Conservation (phyloP, 2,329 filamentous ascomycete genomes). For the Mollisiaceae sp. region DNA sequence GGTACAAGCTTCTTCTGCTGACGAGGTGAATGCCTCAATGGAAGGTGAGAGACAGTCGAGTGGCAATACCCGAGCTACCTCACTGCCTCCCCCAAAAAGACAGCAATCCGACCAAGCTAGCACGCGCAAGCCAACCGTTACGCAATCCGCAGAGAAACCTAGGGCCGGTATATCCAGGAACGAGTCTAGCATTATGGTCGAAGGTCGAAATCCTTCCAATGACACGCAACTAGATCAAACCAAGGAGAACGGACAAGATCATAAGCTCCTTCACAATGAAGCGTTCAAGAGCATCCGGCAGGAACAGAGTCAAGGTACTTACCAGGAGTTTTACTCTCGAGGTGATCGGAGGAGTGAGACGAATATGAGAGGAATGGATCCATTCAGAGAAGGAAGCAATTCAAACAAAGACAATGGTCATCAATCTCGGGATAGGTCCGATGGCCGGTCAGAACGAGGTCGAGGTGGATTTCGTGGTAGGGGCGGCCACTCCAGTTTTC, state of each 20-base stretch:
- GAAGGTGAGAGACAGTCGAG: slow-evolving; percentile 11
- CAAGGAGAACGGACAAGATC: slow-evolving; percentile 26
- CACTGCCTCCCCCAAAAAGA: slow-evolving; percentile 40
- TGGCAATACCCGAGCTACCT: slow-evolving; percentile 32
- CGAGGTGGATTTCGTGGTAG: slow-evolving; percentile 54
- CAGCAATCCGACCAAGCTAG: slow-evolving; percentile 31
- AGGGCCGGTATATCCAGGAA: slow-evolving; percentile 33
- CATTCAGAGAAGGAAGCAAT: slow-evolving; percentile 37
- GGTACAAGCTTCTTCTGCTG: slow-evolving; percentile 10
- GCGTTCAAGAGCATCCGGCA: slow-evolving; percentile 29
- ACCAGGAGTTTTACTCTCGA: slow-evolving; percentile 34
- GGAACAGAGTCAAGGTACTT: slow-evolving; percentile 28
- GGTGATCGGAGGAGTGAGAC: slow-evolving; percentile 42
- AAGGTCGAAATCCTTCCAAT: slow-evolving; percentile 42
- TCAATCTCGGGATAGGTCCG: slow-evolving; percentile 44
- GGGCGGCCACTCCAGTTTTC: slow-evolving; percentile 44
- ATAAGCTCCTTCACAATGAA: slow-evolving; percentile 30
- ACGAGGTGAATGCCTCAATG: slow-evolving; percentile 20
- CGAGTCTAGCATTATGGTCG: slow-evolving; percentile 34
- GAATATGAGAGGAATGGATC: slow-evolving; percentile 37
- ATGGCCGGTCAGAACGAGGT: slow-evolving; percentile 47
- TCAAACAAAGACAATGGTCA: slow-evolving; percentile 36
- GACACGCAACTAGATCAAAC: slow-evolving; percentile 40
- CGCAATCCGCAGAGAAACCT: slow-evolving; percentile 35
- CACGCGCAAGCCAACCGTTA: slow-evolving; percentile 34